Evolutionary conservation across 306 rosid genomes (phyloP).

Genomic region (Malus asiatica): DNA sequence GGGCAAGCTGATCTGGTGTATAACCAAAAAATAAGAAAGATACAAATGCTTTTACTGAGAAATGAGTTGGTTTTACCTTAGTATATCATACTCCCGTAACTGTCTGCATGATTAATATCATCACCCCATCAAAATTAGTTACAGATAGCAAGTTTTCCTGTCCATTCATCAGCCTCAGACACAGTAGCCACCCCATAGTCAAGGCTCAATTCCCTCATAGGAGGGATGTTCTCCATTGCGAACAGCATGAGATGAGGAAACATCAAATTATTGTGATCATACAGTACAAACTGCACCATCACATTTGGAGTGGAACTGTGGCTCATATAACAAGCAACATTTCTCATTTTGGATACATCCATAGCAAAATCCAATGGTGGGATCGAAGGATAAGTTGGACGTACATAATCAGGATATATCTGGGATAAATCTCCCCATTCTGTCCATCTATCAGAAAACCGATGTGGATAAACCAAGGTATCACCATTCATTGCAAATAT

Average conservation of each 20-base stretch:
- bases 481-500: slow-evolving; percentile 86
- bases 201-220: slow-evolving; percentile 95
- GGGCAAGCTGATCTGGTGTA: slow-evolving; percentile 4
- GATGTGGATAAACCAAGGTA: slow-evolving; percentile 56
- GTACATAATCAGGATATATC: slow-evolving; percentile 44
- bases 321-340: slow-evolving; percentile 92
- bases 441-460: slow-evolving; percentile 71
- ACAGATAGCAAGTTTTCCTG: slow-evolving; percentile 67
- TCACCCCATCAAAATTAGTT: slow-evolving; percentile 40
- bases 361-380: slow-evolving; percentile 88
- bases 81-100: slow-evolving; percentile 19
- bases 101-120: slow-evolving; percentile 30
- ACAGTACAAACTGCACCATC: slow-evolving; percentile 73
- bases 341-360: slow-evolving; percentile 93
- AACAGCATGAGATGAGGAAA: slow-evolving; percentile 92
- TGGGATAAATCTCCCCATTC: slow-evolving; percentile 93
- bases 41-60: neutral
- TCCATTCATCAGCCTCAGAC: slow-evolving; percentile 61
- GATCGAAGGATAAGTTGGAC: slow-evolving; percentile 65
- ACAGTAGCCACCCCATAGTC: slow-evolving; percentile 69
- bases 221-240: slow-evolving; percentile 96
- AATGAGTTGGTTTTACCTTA: slow-evolving; percentile 34
- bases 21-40: neutral
- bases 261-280: slow-evolving; percentile 82
- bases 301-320: slow-evolving; percentile 82